These are phyloP conservation scores for Asclepias syriaca DNA, from an alignment of 257 asterid species.

Conservation along the genomic window DNA sequence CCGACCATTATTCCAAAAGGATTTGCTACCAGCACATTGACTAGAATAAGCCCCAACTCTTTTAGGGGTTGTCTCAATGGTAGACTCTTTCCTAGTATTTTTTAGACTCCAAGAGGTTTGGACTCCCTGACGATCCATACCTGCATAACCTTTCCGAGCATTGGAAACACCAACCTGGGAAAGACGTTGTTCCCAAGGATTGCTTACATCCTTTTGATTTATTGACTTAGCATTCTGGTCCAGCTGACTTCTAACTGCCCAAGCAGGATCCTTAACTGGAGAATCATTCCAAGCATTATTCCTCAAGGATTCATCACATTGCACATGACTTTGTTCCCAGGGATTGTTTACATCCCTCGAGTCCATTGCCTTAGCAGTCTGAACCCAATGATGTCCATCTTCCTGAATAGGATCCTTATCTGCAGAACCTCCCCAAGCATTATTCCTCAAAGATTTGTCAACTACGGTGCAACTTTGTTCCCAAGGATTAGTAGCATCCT, in stretches of 20 bases:
- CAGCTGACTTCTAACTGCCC: not conserved
- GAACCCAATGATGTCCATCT: not conserved
- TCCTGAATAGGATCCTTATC: not conserved
- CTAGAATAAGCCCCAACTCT: not conserved
- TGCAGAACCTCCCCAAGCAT: conserved; percentile 41
- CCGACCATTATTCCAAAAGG: conserved; percentile 13
- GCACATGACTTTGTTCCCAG: conserved; percentile 47
- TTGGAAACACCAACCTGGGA: not conserved
- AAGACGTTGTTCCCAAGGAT: not conserved
- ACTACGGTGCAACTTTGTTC: conserved; percentile 32
- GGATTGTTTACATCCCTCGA: conserved; percentile 24
- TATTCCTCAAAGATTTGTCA: conserved; percentile 34
- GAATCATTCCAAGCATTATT: conserved; percentile 40
- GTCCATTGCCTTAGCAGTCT: not conserved
- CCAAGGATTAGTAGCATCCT: conserved; percentile 51
- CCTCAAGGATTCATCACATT: conserved; percentile 31
- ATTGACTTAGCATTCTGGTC: not conserved
- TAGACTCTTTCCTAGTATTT: conserved; percentile 42
- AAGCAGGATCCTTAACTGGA: conserved; percentile 11
- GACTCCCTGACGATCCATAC: conserved; percentile 12
- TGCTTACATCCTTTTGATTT: not conserved
- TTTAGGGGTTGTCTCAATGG: not conserved
- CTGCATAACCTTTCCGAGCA: conserved; percentile 4
- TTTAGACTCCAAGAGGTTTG: conserved; percentile 40
- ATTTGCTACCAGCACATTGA: not conserved